Conservation (phyloP, 345 rosid species). For the Conringia planisiliqua region DNA sequence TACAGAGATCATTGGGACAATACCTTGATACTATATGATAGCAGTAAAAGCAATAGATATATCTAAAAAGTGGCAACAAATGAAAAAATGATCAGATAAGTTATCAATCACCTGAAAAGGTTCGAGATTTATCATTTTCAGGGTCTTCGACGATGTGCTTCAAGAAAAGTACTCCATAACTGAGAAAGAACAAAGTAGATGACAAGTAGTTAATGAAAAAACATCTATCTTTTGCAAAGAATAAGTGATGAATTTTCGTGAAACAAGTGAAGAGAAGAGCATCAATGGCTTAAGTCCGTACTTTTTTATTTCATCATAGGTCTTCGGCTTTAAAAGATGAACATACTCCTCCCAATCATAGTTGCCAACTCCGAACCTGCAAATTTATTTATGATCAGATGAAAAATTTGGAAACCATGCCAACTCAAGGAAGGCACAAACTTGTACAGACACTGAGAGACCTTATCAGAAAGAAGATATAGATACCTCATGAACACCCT, state of each 20-base stretch:
- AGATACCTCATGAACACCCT: slow-evolving; percentile 69
- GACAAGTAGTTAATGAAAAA: not conserved
- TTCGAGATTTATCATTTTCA: slow-evolving; percentile 35
- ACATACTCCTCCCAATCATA: slow-evolving; percentile 73
- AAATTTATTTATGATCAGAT: slow-evolving; percentile 11
- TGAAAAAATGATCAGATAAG: not conserved
- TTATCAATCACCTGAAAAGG: slow-evolving; percentile 55
- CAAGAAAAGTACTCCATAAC: slow-evolving; percentile 68
- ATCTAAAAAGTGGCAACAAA: not conserved
- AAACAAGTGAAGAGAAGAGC: not conserved
- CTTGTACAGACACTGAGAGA: not conserved
- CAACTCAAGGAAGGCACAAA: not conserved
- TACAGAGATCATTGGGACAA: slow-evolving; percentile 34
- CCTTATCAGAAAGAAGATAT: not conserved
- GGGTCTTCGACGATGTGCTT: slow-evolving; percentile 52
- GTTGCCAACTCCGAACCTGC: slow-evolving; percentile 78
- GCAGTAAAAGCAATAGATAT: not conserved
- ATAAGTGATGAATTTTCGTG: not conserved
- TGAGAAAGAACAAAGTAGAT: slow-evolving; percentile 27
- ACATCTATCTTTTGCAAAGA: not conserved
- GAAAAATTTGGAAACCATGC: not conserved
- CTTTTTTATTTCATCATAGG: slow-evolving; percentile 61
- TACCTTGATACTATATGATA: not conserved
- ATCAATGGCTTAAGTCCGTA: slow-evolving; percentile 34
- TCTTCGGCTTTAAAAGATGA: slow-evolving; percentile 57